These are phyloP conservation scores for Erysimum cheiranthoides DNA, from an alignment of 345 rosid genomes.

Conservation along the genomic window DNA sequence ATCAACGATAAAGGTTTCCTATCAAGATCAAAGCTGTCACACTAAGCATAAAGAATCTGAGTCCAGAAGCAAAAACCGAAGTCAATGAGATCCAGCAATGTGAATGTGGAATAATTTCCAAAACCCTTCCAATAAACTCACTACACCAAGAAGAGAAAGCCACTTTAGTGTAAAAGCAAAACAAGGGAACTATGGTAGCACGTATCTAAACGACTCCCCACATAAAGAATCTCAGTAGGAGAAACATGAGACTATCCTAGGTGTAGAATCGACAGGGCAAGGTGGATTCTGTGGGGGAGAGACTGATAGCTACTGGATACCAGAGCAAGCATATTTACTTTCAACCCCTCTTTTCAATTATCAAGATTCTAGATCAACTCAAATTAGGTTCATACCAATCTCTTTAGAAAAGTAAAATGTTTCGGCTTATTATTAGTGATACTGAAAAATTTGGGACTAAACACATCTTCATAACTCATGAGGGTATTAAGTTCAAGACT, in stretches of 20 bases:
- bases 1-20: conserved; percentile 32
- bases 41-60: conserved; percentile 25
- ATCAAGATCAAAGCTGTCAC: conserved; percentile 25
- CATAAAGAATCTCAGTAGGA: conserved; percentile 36
- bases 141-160: conserved; percentile 32
- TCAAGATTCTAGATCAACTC: conserved; percentile 36
- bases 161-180: conserved; percentile 10
- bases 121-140: conserved; percentile 19
- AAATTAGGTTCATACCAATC: conserved; percentile 21
- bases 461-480: conserved; percentile 20
- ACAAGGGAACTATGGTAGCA: background rate
- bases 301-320: conserved; percentile 18
- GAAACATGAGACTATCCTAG: conserved; percentile 35
- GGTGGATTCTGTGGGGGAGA: conserved; percentile 7
- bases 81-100: conserved; percentile 36
- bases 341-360: conserved; percentile 5
- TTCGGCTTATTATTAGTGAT: background rate
- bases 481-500: background rate
- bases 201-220: conserved; percentile 40
- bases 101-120: conserved; percentile 27
- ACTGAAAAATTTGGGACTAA: background rate
- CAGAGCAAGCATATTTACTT: conserved; percentile 3
- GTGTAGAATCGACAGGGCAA: conserved; percentile 27
- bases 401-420: background rate
- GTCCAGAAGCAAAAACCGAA: conserved; percentile 23